Evolutionary conservation across 116 monocot species (phyloP), one percentile per base, ranked within the genome.

Genomic region (Trichopus zeylanicus): DNA sequence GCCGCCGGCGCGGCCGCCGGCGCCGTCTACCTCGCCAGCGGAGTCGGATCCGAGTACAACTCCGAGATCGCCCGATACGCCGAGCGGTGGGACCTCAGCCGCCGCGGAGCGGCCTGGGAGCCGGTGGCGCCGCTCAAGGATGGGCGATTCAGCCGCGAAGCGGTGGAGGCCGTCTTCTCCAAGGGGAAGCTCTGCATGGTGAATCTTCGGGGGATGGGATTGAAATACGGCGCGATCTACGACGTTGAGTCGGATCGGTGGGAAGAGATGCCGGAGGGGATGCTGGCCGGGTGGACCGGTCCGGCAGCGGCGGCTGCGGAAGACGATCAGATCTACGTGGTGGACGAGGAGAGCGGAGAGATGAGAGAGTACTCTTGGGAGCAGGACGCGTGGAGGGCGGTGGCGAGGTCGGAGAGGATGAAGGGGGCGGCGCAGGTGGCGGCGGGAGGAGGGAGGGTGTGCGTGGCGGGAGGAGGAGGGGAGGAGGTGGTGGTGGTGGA

Each of bases 241-340:
- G 70, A 87, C 60, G 8, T 81, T 29, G 42, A 15, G 4, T 31
- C 54, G 24, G 70, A 76, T 53, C 8, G 54, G 22, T 92, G 92
- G 92, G 81, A 64, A 48, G 72, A 70, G n/a, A 92, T 92, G 92
- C 92, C 92, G 11, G 3, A 30, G 11, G 87, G 84, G 4, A 29
- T 92, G 71, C 61, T 80, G 1, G 26, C 69, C 22, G 92, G 92
- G 1, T 92, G 92, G 92, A 78, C n/a, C 18, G 92, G 92, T 4
- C 87, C 87, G 15, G n/a, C 78, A 2, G 78, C 81, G 1, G 38
- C 66, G 0, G 63, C 24, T 8, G 69, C 57, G 5, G 53, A 51
- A 2, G 67, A 23, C 32, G 70, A 49, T 3, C 23, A 47, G 18
- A 80, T 86, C 20, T 91, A 68, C 65, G 75, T 66, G 13, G 74